Conservation (phyloP, 129 eudicot species). For the Sambucus nigra region DNA sequence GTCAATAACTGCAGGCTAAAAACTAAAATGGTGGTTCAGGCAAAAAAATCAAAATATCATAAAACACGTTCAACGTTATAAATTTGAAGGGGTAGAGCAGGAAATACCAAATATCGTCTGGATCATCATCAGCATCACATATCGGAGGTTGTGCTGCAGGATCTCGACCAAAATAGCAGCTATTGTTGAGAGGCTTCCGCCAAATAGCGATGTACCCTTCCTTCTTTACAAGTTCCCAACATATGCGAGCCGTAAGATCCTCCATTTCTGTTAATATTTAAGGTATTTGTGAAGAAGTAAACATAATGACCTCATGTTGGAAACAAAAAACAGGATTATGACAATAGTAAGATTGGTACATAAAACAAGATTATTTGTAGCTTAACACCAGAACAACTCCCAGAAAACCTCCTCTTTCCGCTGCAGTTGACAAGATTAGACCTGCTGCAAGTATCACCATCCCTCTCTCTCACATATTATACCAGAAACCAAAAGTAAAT, state of each 20-base stretch:
- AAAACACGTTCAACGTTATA: not conserved
- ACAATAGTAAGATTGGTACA: not conserved
- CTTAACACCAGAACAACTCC: no score
- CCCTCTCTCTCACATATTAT: no score
- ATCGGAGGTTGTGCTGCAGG: conserved; percentile 40
- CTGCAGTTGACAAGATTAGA: no score
- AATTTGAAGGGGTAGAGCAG: conserved; percentile 9
- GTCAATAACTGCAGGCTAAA: no score
- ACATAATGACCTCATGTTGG: not conserved
- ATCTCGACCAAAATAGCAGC: conserved; percentile 56
- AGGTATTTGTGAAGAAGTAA: no score
- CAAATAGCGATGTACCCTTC: conserved; percentile 71
- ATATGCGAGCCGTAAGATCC: conserved; percentile 59
- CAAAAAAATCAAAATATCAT: no score
- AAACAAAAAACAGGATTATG: not conserved
- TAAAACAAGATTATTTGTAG: no score
- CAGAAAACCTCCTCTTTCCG: no score
- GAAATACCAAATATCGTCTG: conserved; percentile 65
- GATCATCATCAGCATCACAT: conserved; percentile 56
- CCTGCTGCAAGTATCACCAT: no score
- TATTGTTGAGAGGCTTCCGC: conserved; percentile 72
- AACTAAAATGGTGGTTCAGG: no score
- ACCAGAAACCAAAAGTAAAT: no score
- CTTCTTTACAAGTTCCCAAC: conserved; percentile 72
- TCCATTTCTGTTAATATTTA: conserved; percentile 51